Conservation (phyloP, 768 basidiomycete genomes). For the Imleria badia region DNA sequence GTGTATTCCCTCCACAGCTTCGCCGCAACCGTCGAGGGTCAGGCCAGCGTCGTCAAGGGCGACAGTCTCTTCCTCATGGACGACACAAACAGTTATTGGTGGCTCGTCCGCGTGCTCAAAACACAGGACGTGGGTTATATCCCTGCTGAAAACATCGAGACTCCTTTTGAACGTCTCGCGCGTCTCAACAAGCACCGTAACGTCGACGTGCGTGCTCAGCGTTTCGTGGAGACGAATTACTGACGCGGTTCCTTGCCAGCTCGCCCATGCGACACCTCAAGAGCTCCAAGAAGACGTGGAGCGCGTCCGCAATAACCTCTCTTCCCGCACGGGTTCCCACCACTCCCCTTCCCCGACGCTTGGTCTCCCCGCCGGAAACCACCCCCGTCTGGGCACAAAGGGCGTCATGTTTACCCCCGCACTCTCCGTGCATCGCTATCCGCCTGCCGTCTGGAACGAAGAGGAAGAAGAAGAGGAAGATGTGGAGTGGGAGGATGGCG, state of each 20-base stretch:
- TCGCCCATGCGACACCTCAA: constrained; percentile 35
- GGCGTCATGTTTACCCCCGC: constrained; percentile 73
- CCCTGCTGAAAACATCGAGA: constrained; percentile 99
- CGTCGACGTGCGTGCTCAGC: constrained; percentile 71
- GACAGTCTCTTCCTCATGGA: constrained; percentile 96
- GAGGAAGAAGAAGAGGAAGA: constrained; percentile 63
- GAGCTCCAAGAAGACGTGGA: constrained; percentile 63
- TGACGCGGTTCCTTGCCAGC: constrained; percentile 14
- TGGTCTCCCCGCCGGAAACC: constrained; percentile 33
- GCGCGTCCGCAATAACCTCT: constrained; percentile 51
- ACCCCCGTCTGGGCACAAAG: constrained; percentile 32
- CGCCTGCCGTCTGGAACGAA: constrained; percentile 81
- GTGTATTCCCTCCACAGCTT: constrained; percentile 96
- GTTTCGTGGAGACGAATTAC: neutral
- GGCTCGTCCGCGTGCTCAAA: constrained; percentile 98
- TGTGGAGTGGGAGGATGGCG: constrained; percentile 59
- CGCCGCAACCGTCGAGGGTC: constrained; percentile 96
- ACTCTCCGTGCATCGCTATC: constrained; percentile 69
- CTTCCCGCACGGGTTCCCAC: constrained; percentile 48
- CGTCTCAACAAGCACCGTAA: constrained; percentile 96
- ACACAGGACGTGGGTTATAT: constrained; percentile 99
- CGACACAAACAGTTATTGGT: constrained; percentile 99
- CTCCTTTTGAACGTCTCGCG: constrained; percentile 94
- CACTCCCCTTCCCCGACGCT: constrained; percentile 49
- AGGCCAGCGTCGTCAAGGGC: constrained; percentile 98